Base-by-base conservation (phyloP, 331 rosid species). In the Ulmus americana region DNA sequence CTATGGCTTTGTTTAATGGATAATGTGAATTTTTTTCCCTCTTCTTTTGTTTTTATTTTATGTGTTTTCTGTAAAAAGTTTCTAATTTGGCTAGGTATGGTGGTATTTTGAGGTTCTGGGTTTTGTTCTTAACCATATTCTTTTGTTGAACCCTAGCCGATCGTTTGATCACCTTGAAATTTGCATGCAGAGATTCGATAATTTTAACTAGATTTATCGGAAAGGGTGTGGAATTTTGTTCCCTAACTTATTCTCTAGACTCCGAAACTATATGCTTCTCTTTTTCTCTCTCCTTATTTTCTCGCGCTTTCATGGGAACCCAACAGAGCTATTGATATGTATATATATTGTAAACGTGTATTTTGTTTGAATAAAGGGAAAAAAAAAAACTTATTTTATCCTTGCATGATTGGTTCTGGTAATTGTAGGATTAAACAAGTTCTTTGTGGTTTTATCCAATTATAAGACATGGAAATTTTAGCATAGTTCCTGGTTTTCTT, bases 121-220 rank as follows among this genome's bases (percentile, higher is more conserved):
- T 22, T 0, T 28, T 65, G 44, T 47, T 18, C 38, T 38, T 3
- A 48, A 35, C 39, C 44, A 2, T 67, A 16, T 48, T 48, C 5
- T 43, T 59, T 41, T 35, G 16, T 42, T 6, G 20, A 76, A 61
- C 85, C 84, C 82, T 71, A 65, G 61, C 49, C 18, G 41, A 59
- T 47, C 18, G 22, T 67, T 45, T 73, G 59, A 47, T 62, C 63
- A 0, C 16, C 58, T 10, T 39, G 65, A 47, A 68, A 55, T 35
- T 18, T 39, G 45, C 35, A 2, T 14, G 14, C 1, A 57, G 44
- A 62, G 10, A 53, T 16, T 53, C 45, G 20, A 50, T 38, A 20
- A 42, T 66, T 61, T 44, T 47, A 14, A 8, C 12, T 16, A 28
- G 35, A 28, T 28, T 28, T 2, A 28, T 28, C 35, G 35, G 35